Percentiles rank a stretch among this genome's conserved stretches.
These are phyloP conservation scores for Metschnikowia santaceciliae DNA, from an alignment of 805 yeast species.

Conservation along the genomic window DNA sequence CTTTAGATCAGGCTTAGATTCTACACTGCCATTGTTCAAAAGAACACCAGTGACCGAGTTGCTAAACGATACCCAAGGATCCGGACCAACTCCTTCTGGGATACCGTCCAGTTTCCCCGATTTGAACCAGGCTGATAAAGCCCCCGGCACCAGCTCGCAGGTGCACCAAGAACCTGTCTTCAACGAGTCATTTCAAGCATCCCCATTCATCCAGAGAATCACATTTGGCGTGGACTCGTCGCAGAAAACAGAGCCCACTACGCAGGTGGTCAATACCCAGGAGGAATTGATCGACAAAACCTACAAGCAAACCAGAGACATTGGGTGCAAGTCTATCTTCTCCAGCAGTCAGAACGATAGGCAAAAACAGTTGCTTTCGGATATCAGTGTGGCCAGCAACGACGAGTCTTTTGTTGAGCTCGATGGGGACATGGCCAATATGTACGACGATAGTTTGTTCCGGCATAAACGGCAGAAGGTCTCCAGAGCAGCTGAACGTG, in stretches of 20 bases:
- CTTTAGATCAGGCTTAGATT: neutral
- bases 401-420: slow-evolving; percentile 16
- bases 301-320: slow-evolving; percentile 8
- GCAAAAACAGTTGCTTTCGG: slow-evolving; percentile 5
- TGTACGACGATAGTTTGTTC: slow-evolving; percentile 27
- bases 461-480: slow-evolving; percentile 17
- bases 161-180: neutral
- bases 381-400: slow-evolving; percentile 1
- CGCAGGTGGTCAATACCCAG: slow-evolving; percentile 34
- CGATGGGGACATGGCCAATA: slow-evolving; percentile 13
- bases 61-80: neutral
- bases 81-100: neutral
- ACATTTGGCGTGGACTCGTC: neutral
- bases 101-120: slow-evolving; percentile 1
- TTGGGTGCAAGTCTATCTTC: slow-evolving; percentile 13
- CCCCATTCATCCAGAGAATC: neutral
- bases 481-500: neutral
- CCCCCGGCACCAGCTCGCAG: neutral
- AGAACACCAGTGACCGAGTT: neutral
- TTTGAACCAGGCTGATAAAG: neutral
- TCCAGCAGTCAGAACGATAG: slow-evolving; percentile 20
- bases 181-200: neutral
- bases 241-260: slow-evolving; percentile 17
- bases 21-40: neutral
- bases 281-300: slow-evolving; percentile 17